Evolutionary conservation across 2,329 filamentous ascomycete species (phyloP), one percentile per base, ranked within the genome.

Genomic region (Botrytis fragariae): DNA sequence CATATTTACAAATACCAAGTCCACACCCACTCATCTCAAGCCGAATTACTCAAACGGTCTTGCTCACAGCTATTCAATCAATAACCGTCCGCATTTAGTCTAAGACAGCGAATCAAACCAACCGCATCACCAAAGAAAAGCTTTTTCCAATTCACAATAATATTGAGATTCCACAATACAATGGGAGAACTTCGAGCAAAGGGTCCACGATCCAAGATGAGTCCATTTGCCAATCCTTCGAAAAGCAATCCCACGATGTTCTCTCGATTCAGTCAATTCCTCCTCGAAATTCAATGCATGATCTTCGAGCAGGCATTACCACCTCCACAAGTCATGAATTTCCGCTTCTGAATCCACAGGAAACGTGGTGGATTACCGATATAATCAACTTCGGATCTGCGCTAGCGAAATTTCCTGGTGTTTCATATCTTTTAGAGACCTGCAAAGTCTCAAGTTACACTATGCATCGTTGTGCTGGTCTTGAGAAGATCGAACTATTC

Each of bases 181-280:
- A n/a, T n/a, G 0, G 4, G 5, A 6, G 16, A 44, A 12, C 2
- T 44, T 44, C 16, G 4, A 63, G 25, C 4, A 0, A 63, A 18
- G 16, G 2, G 4, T 20, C 7, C 22, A 10, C 14, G 0, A n/a
- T 1, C 1, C 2, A 32, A n/a, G 8, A 10, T 3, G 2, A n/a
- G 16, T 9, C 12, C 14, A 14, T 25, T 20, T 14, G 22, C 22
- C 1, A 20, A n/a, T n/a, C 39, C 9, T 4, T n/a, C 4, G 9
- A 10, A 18, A 1, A 39, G 4, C 2, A 2, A 10, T 44, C n/a
- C 4, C 4, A 51, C 25, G 22, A 64, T 0, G 1, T 29, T 57
- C 18, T 35, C 16, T 1, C 1, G 3, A 16, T 68, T 42, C 25
- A 4, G 0, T 4, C 10, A 39, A 4, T 9, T 68, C 22, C 45